Conservation (phyloP, 2,329 filamentous ascomycete species). For the Metarhizium guizhouense region DNA sequence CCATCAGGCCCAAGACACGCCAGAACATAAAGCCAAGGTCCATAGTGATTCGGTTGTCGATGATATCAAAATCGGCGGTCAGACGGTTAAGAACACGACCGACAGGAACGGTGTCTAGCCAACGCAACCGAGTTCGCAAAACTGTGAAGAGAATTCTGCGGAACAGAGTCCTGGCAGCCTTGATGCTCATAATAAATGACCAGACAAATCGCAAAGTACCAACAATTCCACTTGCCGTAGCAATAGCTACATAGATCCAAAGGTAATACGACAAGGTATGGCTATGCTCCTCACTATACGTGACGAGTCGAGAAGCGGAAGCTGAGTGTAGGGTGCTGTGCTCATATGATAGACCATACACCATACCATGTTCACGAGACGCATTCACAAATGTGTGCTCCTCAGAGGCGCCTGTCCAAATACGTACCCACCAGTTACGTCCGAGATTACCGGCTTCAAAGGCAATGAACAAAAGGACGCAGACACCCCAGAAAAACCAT, state of each 20-base stretch:
- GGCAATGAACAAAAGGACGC: conserved; percentile 42
- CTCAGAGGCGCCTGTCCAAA: conserved; percentile 43
- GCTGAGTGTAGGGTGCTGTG: conserved; percentile 34
- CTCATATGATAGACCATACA: conserved; percentile 37
- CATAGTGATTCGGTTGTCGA: conserved; percentile 59
- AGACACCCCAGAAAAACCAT: conserved; percentile 47
- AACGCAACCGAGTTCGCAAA: conserved; percentile 64
- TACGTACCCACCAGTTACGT: conserved; percentile 54
- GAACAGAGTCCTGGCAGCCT: conserved; percentile 61
- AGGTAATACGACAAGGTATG: conserved; percentile 54
- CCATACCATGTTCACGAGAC: conserved; percentile 25
- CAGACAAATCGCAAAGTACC: conserved; percentile 55
- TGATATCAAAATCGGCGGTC: conserved; percentile 65
- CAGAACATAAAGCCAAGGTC: conserved; percentile 52
- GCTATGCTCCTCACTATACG: conserved; percentile 14
- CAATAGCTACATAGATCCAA: conserved; percentile 55
- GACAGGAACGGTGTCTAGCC: conserved; percentile 72
- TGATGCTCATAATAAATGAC: conserved; percentile 56
- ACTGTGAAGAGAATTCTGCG: conserved; percentile 56
- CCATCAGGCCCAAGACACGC: conserved; percentile 52
- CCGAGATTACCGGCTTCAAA: conserved; percentile 47
- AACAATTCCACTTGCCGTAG: conserved; percentile 45
- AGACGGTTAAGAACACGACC: conserved; percentile 72
- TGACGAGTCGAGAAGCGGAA: conserved; percentile 16
- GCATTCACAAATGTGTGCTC: conserved; percentile 1